Conservation (phyloP, 257 asterid genomes). For the Lycium barbarum region DNA sequence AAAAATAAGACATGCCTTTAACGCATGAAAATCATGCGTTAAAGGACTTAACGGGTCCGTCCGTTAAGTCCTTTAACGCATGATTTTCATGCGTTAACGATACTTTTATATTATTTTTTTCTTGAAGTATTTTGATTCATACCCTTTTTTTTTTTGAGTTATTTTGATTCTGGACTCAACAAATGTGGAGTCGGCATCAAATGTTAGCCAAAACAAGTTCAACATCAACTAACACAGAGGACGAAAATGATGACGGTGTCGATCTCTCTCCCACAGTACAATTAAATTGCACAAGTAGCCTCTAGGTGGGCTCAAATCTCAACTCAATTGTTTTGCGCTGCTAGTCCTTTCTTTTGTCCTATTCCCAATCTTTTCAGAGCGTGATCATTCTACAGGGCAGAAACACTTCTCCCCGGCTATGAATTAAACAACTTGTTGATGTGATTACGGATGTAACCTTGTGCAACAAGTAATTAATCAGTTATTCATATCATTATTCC, state of each 20-base stretch:
- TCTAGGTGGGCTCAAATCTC: slow-evolving; percentile 15
- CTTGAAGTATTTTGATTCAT: too few species aligned
- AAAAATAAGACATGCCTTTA: too few species aligned
- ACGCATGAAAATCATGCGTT: too few species aligned
- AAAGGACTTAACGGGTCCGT: too few species aligned
- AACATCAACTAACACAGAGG: not conserved
- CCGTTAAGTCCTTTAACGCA: too few species aligned
- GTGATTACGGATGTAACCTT: too few species aligned
- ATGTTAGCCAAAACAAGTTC: slow-evolving; percentile 7
- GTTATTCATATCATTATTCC: too few species aligned
- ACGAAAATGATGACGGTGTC: not conserved
- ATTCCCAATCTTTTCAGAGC: slow-evolving; percentile 23
- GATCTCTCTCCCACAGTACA: not conserved
- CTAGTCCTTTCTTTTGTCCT: not conserved
- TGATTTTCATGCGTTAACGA: too few species aligned
- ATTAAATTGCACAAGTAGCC: not conserved
- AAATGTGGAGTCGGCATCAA: not conserved
- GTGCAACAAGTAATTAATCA: too few species aligned
- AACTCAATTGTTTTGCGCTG: not conserved
- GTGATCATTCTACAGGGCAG: slow-evolving; percentile 37
- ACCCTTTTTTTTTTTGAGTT: too few species aligned
- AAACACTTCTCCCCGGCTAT: not conserved
- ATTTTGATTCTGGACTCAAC: too few species aligned
- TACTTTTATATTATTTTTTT: too few species aligned
- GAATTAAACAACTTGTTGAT: not conserved